A percentile compares a stretch with the other conserved stretches of the same genome.
These are phyloP conservation scores for Cryptosporidium andersoni DNA, from an alignment of 169 alveolate species.

Conservation along the genomic window DNA sequence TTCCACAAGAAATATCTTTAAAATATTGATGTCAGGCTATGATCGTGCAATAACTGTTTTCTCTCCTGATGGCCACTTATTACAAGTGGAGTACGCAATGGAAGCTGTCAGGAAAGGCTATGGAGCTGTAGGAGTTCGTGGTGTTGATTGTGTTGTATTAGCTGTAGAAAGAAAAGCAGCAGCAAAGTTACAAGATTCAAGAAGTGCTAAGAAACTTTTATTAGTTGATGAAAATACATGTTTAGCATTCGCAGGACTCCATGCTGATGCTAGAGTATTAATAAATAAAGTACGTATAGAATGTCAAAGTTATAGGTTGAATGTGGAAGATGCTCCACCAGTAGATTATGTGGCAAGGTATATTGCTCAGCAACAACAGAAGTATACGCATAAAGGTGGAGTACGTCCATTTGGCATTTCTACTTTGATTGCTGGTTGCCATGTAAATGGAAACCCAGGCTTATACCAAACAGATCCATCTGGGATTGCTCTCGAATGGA, in stretches of 20 bases:
- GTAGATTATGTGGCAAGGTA: constrained; percentile 94
- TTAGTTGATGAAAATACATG: constrained; percentile 92
- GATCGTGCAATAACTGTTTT: constrained; percentile 99
- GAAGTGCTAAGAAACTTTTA: constrained; percentile 88
- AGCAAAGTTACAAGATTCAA: constrained; percentile 94
- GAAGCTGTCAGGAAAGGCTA: constrained; percentile 97
- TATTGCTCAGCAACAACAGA: constrained; percentile 93
- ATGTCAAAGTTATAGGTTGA: constrained; percentile 94
- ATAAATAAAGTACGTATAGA: constrained; percentile 93
- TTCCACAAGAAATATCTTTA: not conserved
- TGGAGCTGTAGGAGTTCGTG: constrained; percentile 96
- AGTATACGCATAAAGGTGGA: constrained; percentile 97
- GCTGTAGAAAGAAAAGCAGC: constrained; percentile 97
- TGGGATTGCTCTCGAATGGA: constrained; percentile 97
- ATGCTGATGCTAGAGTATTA: constrained; percentile 98
- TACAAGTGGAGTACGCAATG: constrained; percentile 98
- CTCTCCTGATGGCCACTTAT: constrained; percentile 99
- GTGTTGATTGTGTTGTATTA: constrained; percentile 92
- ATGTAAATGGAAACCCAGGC: constrained; percentile 87
- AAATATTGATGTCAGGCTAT: constrained; percentile 81
- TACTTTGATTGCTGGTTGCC: constrained; percentile 93
- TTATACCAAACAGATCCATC: constrained; percentile 98
- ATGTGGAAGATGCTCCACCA: constrained; percentile 94
- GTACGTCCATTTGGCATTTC: constrained; percentile 99
- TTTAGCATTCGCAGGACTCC: constrained; percentile 97